Percentiles rank a stretch among this genome's conserved stretches.
Evolutionary conservation across 257 asterid species (phyloP).

Genomic region (Ajuga chamaepitys): DNA sequence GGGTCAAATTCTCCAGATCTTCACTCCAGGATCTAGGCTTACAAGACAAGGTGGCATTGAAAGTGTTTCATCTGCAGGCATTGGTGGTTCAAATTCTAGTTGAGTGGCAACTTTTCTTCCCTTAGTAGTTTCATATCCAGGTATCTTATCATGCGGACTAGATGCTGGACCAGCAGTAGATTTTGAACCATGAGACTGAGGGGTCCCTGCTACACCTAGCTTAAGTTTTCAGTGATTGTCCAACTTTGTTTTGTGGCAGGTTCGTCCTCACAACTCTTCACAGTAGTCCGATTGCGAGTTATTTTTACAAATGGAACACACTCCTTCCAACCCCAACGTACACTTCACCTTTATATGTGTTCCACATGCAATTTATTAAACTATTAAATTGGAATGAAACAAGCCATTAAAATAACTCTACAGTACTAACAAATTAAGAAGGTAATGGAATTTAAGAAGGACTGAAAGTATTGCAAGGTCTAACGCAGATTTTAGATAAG

Average conservation of each 20-base stretch:
- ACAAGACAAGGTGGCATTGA: conserved; percentile 67
- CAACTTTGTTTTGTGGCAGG: conserved; percentile 30
- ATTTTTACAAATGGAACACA: conserved; percentile 64
- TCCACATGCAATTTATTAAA: neutral
- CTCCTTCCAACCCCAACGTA: conserved; percentile 92
- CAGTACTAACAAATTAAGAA: too few relatives aligned
- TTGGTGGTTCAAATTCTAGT: conserved; percentile 41
- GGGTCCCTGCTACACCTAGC: conserved; percentile 27
- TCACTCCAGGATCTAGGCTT: conserved; percentile 60
- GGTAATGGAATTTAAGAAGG: too few relatives aligned
- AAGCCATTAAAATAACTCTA: neutral
- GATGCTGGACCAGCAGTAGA: conserved; percentile 24
- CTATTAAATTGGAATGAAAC: too few relatives aligned
- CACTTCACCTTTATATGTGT: conserved; percentile 48
- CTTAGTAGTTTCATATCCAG: conserved; percentile 46
- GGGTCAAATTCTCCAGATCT: conserved; percentile 12
- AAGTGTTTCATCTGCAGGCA: conserved; percentile 48
- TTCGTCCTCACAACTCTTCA: conserved; percentile 33
- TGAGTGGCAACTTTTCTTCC: conserved; percentile 43
- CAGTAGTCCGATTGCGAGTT: conserved; percentile 22
- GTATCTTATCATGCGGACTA: conserved; percentile 30
- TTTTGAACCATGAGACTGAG: conserved; percentile 34
- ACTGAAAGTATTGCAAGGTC: too few relatives aligned
- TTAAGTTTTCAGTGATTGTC: conserved; percentile 19
- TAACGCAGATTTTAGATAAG: neutral